Evolutionary conservation across 768 basidiomycete genomes (phyloP).

Genomic region (Gymnopilus junonius): DNA sequence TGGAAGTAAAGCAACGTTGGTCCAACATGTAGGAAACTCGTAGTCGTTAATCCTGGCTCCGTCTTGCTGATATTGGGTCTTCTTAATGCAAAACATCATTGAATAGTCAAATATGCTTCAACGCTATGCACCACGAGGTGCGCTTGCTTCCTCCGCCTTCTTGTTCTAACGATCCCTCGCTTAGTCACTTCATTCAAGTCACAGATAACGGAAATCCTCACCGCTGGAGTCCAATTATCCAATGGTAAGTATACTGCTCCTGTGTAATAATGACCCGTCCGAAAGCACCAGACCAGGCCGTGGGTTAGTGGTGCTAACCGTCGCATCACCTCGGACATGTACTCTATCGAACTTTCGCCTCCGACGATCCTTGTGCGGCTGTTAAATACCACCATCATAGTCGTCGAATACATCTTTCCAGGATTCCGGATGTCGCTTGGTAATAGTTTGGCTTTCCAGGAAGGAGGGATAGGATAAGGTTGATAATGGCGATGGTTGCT

Average conservation of each 20-base stretch:
- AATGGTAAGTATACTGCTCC: background rate
- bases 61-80: too few relatives aligned
- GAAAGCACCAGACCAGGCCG: background rate
- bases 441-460: conserved; percentile 5
- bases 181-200: too few relatives aligned
- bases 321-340: background rate
- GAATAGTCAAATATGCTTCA: too few relatives aligned
- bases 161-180: too few relatives aligned
- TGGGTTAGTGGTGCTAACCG: background rate
- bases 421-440: conserved; percentile 5
- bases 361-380: conserved; percentile 5
- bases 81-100: too few relatives aligned
- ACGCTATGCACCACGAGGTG: too few relatives aligned
- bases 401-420: conserved; percentile 21
- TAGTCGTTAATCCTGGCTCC: too few relatives aligned
- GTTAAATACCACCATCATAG: conserved; percentile 25
- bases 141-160: too few relatives aligned
- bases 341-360: background rate
- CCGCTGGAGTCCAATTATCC: background rate
- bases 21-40: too few relatives aligned
- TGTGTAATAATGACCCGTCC: background rate
- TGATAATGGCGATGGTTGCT: conserved; percentile 17
- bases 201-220: background rate
- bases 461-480: conserved; percentile 10
- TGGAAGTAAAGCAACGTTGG: too few relatives aligned